Evolutionary conservation across 352 stramenopile genomes (phyloP).

Genomic region (Globisporangium apiculatum): DNA sequence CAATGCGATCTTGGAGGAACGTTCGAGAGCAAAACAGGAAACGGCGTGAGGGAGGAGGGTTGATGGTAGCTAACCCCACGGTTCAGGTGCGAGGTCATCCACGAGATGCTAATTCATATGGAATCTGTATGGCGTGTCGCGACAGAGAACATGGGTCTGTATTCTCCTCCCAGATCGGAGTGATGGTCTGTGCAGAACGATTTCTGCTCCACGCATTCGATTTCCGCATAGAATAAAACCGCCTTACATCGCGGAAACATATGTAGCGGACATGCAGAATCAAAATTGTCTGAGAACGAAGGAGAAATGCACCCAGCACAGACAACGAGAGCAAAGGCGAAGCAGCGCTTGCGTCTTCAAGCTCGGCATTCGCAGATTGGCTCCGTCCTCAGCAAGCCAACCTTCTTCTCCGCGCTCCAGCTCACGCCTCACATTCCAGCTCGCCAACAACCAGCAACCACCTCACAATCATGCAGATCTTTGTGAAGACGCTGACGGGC

Average conservation of each 20-base stretch:
- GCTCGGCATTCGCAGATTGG: conserved; percentile 15
- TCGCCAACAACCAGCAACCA: no score
- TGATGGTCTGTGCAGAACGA: background rate
- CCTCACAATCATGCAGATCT: conserved; percentile 87
- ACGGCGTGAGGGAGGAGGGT: background rate
- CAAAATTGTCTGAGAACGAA: background rate
- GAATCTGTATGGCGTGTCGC: conserved; percentile 8
- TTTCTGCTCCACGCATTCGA: background rate
- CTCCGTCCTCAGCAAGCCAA: background rate
- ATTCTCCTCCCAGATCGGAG: conserved; percentile 1
- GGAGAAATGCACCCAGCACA: no score
- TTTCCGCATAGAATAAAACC: background rate
- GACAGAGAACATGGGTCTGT: conserved; percentile 2
- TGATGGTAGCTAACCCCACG: conserved; percentile 1
- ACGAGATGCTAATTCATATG: background rate
- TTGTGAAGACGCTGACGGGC: conserved; percentile 97
- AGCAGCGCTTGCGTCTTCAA: background rate
- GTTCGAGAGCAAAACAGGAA: conserved; percentile 3
- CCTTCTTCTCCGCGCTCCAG: no score
- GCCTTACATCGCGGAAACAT: no score
- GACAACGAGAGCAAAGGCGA: background rate
- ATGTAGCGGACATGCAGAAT: background rate
- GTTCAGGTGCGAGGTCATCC: conserved; percentile 3
- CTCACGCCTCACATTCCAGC: no score
- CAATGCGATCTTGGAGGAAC: conserved; percentile 2